These are phyloP conservation scores for Cerioporus squamosus DNA, from an alignment of 1,284 basidiomycete genomes.

Conservation along the genomic window DNA sequence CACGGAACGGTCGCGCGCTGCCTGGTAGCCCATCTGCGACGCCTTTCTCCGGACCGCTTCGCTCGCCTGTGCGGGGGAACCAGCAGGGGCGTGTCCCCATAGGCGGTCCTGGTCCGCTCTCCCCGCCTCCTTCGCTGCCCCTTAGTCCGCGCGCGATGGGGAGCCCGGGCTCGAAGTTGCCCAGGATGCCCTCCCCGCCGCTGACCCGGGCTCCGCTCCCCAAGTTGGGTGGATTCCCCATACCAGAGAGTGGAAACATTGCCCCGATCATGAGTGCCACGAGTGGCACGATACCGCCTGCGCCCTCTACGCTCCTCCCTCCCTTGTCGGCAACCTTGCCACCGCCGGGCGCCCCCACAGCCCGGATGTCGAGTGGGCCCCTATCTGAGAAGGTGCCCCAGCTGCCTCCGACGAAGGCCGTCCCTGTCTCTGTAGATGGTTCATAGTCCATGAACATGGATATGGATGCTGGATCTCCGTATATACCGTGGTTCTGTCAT, in stretches of 20 bases:
- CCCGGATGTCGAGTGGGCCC: conserved; percentile 20
- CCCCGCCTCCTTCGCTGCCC: conserved; percentile 18
- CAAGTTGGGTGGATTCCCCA: conserved; percentile 16
- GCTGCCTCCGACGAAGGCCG: conserved; percentile 16
- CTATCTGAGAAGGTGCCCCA: conserved; percentile 21
- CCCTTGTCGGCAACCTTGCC: conserved; percentile 12
- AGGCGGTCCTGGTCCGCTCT: conserved; percentile 19
- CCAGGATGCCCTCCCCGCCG: conserved; percentile 22
- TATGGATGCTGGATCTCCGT: no score
- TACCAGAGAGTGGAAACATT: conserved; percentile 19
- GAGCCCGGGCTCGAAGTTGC: conserved; percentile 17
- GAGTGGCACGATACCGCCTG: not conserved
- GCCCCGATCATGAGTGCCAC: conserved; percentile 7
- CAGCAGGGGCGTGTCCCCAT: conserved; percentile 14
- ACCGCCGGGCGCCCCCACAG: conserved; percentile 7
- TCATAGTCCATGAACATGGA: not conserved
- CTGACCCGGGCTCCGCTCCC: conserved; percentile 12
- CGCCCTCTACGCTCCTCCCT: not conserved
- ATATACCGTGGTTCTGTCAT: no score
- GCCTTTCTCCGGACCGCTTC: conserved; percentile 19
- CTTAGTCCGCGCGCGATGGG: conserved; percentile 16
- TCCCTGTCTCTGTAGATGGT: conserved; percentile 29
- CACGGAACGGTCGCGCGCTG: conserved; percentile 17
- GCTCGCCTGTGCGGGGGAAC: conserved; percentile 15
- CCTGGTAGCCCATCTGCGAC: conserved; percentile 7